Evolutionary conservation across 116 monocot species (phyloP).

Genomic region (Iris pallida): DNA sequence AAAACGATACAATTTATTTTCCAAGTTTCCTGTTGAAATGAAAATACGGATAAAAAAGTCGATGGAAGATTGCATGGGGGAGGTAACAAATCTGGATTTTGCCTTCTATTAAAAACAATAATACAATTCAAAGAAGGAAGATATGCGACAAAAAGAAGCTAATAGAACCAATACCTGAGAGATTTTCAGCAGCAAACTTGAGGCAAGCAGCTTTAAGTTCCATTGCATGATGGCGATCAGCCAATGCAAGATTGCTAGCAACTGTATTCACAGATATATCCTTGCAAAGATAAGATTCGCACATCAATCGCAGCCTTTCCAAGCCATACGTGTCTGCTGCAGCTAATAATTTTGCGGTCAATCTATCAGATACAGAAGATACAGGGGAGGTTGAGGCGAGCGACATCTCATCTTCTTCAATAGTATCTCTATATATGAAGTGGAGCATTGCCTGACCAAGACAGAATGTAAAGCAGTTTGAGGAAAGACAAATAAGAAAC

Average conservation of each 20-base stretch:
- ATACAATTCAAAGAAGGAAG: no score
- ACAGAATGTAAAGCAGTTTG: background rate
- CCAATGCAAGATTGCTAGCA: constrained; percentile 70
- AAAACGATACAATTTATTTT: no score
- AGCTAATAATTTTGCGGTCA: constrained; percentile 73
- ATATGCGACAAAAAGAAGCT: background rate
- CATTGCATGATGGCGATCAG: constrained; percentile 73
- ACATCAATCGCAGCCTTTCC: constrained; percentile 68
- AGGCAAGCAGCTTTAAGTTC: constrained; percentile 89
- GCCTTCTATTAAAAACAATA: no score
- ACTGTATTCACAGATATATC: constrained; percentile 79
- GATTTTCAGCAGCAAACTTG: constrained; percentile 91
- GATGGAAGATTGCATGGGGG: no score
- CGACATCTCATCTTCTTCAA: constrained; percentile 60
- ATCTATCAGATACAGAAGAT: constrained; percentile 28
- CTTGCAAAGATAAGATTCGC: constrained; percentile 91
- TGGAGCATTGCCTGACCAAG: constrained; percentile 74
- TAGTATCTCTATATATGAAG: constrained; percentile 76
- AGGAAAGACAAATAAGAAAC: no score
- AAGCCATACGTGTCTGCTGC: constrained; percentile 81
- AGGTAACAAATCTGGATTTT: no score
- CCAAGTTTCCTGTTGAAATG: no score
- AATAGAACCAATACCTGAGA: constrained; percentile 54
- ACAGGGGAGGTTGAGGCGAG: constrained; percentile 37
- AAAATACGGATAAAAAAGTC: no score